A percentile compares a stretch with the other conserved stretches of the same genome.
phyloP scores from a whole-genome alignment of 2,329 filamentous ascomycete genomes.

The Hypoxylon sp. region DNA sequence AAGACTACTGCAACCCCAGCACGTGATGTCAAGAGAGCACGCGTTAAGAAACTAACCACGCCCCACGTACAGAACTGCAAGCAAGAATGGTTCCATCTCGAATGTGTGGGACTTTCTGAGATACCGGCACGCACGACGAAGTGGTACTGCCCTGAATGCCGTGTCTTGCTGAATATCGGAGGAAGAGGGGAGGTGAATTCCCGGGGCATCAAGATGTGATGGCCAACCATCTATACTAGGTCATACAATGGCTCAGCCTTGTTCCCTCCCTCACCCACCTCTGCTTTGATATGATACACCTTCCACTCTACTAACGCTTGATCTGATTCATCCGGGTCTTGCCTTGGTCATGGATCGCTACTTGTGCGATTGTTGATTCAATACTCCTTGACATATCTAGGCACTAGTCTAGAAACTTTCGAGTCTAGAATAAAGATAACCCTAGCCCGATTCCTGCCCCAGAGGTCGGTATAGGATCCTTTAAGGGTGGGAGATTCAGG shows the following conservation, averaged over 20 bases:
- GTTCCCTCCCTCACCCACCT: background rate
- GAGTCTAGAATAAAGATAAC: background rate
- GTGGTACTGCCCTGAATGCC: conserved; percentile 88
- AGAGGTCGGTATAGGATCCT: background rate
- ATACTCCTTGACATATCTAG: background rate
- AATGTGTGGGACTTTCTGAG: conserved; percentile 78
- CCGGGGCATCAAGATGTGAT: conserved; percentile 66
- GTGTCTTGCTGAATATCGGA: conserved; percentile 72
- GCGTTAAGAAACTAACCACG: conserved; percentile 47
- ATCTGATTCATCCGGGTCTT: conserved; percentile 9
- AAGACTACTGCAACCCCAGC: conserved; percentile 39
- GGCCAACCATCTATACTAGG: background rate
- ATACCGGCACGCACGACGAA: conserved; percentile 81
- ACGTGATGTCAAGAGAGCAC: conserved; percentile 31
- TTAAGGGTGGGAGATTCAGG: background rate
- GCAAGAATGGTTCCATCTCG: conserved; percentile 87
- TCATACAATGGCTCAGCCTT: background rate
- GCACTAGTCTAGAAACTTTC: background rate
- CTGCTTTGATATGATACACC: background rate
- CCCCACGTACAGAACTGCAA: conserved; percentile 72
- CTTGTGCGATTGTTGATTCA: background rate
- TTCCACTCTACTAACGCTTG: conserved; percentile 10
- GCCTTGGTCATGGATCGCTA: background rate
- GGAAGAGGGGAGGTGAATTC: conserved; percentile 74
- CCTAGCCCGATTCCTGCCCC: background rate